phyloP scores from a whole-genome alignment of 1,139 yeast species.

The Arxiozyma telluris region DNA sequence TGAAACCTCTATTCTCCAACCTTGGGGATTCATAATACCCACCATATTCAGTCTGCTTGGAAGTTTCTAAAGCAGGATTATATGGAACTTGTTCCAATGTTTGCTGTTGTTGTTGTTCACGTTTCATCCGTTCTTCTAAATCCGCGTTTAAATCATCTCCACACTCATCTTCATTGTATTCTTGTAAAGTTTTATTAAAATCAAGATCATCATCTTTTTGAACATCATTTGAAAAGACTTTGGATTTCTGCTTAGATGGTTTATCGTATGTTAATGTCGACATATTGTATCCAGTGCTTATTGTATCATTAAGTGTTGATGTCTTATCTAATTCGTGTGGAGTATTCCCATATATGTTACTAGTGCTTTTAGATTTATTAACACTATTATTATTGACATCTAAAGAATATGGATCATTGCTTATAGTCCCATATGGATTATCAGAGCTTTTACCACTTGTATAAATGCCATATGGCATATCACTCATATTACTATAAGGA shows the following conservation, averaged over 20 bases:
- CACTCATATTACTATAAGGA: slow-evolving; percentile 6
- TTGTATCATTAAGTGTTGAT: background rate
- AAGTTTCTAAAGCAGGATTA: background rate
- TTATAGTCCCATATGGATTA: slow-evolving; percentile 13
- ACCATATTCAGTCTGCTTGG: slow-evolving; percentile 10
- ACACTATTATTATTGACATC: background rate
- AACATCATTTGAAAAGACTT: background rate
- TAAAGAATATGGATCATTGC: slow-evolving; percentile 6
- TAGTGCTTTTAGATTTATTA: background rate
- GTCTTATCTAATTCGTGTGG: background rate
- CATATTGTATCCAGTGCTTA: background rate
- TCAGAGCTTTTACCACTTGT: background rate
- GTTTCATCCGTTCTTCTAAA: slow-evolving; percentile 9
- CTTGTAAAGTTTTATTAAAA: slow-evolving; percentile 19
- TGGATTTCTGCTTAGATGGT: background rate
- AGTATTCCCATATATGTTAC: background rate
- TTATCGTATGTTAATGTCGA: background rate
- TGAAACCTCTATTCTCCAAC: slow-evolving; percentile 18
- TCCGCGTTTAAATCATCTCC: slow-evolving; percentile 10
- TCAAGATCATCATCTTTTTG: slow-evolving; percentile 12
- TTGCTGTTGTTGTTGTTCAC: slow-evolving; percentile 12
- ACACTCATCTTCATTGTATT: slow-evolving; percentile 5
- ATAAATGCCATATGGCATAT: slow-evolving; percentile 6
- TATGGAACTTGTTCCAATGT: background rate
- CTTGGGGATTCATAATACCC: slow-evolving; percentile 14